A percentile compares a stretch with the other conserved stretches of the same genome.
Evolutionary conservation across 1,139 yeast genomes (phyloP).

Genomic region (Yamadazyma buinensis): DNA sequence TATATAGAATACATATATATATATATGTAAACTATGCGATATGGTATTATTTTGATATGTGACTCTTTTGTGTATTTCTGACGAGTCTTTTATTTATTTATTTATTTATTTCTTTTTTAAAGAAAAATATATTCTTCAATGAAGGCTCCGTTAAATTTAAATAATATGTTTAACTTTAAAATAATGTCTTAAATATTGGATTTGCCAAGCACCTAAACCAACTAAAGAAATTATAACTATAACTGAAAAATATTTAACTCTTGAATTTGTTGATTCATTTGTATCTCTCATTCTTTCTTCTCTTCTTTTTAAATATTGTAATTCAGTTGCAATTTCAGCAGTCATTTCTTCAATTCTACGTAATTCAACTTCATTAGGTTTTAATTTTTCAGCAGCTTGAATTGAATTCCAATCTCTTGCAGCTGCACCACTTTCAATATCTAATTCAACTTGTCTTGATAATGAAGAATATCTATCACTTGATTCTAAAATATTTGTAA

Average conservation of each 20-base stretch:
- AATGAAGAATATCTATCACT: conserved; percentile 32
- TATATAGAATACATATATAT: neutral
- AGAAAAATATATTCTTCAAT: no score
- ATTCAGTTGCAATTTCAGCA: conserved; percentile 71
- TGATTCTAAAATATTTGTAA: conserved; percentile 58
- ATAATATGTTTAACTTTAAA: conserved; percentile 93
- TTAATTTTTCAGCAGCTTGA: conserved; percentile 88
- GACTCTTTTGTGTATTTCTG: no score
- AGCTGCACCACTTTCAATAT: conserved; percentile 91
- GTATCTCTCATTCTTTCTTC: conserved; percentile 95
- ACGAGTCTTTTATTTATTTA: no score
- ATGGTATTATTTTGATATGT: no score
- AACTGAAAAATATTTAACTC: conserved; percentile 83
- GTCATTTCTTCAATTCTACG: conserved; percentile 81
- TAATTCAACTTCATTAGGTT: conserved; percentile 87
- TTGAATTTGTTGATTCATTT: conserved; percentile 85
- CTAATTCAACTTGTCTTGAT: conserved; percentile 73
- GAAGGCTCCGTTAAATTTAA: no score
- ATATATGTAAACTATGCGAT: no score
- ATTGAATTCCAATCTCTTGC: conserved; percentile 98
- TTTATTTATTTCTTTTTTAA: no score
- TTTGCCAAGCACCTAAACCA: conserved; percentile 87
- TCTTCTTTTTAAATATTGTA: conserved; percentile 78
- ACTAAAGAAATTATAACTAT: conserved; percentile 64
- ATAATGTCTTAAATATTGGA: conserved; percentile 85